A percentile compares a stretch with the other conserved stretches of the same genome.
Evolutionary conservation across 495 filamentous ascomycete species (phyloP).

Genomic region (Daldinia caldariorum): DNA sequence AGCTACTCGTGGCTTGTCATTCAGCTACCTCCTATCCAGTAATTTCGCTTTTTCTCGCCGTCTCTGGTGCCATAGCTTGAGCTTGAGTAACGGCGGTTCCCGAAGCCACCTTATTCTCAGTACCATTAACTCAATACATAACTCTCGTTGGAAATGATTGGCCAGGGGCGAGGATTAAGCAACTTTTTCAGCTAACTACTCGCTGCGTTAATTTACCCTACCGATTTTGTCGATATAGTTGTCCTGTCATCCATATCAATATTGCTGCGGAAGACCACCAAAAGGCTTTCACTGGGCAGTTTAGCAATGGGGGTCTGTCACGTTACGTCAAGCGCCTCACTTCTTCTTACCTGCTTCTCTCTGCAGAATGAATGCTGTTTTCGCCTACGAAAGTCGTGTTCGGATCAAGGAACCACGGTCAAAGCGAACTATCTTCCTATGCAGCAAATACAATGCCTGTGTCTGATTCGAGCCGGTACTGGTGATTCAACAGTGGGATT

Average conservation of each 20-base stretch:
- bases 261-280: background rate
- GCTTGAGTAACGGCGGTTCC: conserved; percentile 21
- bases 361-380: background rate
- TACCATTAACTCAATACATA: conserved; percentile 16
- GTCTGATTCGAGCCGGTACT: background rate
- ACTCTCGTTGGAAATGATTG: conserved; percentile 17
- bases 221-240: background rate
- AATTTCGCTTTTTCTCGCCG: background rate
- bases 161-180: conserved; percentile 8
- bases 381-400: background rate
- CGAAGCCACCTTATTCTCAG: conserved; percentile 19
- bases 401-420: background rate
- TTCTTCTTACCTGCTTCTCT: background rate
- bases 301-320: background rate
- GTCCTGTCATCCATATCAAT: background rate
- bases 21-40: conserved; percentile 29
- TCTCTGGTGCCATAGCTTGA: background rate
- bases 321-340: background rate
- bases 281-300: background rate
- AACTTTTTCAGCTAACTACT: background rate
- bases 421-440: background rate
- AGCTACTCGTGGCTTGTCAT: conserved; percentile 29
- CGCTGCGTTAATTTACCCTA: background rate
- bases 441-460: background rate
- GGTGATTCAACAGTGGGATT: background rate